phyloP scores from a whole-genome alignment of 169 alveolate genomes.

The Plasmodium gonderi region DNA sequence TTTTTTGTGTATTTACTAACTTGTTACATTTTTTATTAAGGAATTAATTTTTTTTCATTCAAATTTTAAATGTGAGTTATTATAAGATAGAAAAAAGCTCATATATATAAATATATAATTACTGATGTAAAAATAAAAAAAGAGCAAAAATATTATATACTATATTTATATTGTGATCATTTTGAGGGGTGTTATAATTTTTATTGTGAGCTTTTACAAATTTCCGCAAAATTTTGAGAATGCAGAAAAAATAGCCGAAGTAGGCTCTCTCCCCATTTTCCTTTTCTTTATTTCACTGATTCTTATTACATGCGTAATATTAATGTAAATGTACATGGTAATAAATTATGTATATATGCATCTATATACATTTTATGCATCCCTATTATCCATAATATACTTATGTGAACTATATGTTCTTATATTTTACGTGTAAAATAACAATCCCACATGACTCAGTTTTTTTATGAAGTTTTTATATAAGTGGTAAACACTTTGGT shows the following conservation, averaged over 20 bases:
- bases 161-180: conserved; percentile 6
- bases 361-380: not conserved
- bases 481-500: too few species aligned
- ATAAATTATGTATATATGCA: not conserved
- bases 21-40: conserved; percentile 33
- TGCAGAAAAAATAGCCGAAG: conserved; percentile 26
- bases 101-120: not conserved
- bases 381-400: not conserved
- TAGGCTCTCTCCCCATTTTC: conserved; percentile 36
- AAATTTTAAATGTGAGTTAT: conserved; percentile 7
- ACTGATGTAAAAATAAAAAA: not conserved
- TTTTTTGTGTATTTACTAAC: conserved; percentile 22
- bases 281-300: not conserved
- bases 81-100: not conserved
- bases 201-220: conserved; percentile 35
- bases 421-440: not conserved
- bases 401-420: not conserved
- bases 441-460: not conserved
- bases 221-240: conserved; percentile 32
- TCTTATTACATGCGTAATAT: not conserved
- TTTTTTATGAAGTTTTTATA: too few species aligned
- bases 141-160: not conserved
- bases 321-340: not conserved
- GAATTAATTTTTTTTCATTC: conserved; percentile 21
- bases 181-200: not conserved